Evolutionary conservation across 495 filamentous ascomycete genomes (phyloP).

Genomic region (Daldinia loculata): DNA sequence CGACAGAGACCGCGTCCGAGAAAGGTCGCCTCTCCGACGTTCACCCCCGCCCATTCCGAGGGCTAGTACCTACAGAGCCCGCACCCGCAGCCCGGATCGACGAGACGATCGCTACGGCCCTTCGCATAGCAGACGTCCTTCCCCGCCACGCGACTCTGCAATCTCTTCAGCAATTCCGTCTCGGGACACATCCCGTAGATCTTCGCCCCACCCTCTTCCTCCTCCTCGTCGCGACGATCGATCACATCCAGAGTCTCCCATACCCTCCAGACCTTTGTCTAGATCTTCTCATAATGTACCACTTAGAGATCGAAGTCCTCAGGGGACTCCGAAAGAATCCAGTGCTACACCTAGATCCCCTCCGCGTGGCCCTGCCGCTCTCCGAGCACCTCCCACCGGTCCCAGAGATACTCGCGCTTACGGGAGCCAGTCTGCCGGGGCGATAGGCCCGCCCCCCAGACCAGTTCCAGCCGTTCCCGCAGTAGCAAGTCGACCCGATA

Average conservation of each 20-base stretch:
- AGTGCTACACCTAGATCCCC: constrained; percentile 49
- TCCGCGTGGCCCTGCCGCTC: constrained; percentile 57
- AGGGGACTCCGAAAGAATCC: constrained; percentile 40
- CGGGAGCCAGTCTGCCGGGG: constrained; percentile 44
- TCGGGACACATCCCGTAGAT: constrained; percentile 53
- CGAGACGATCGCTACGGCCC: constrained; percentile 55
- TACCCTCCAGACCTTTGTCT: constrained; percentile 46
- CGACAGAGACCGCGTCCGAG: constrained; percentile 53
- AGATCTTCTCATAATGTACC: constrained; percentile 38
- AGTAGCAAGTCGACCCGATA: constrained; percentile 47
- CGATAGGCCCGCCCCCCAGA: constrained; percentile 46
- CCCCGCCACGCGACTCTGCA: constrained; percentile 52
- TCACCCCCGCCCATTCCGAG: constrained; percentile 48
- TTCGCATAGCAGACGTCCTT: constrained; percentile 52
- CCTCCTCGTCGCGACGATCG: constrained; percentile 54
- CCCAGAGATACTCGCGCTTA: constrained; percentile 53
- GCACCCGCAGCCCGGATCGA: constrained; percentile 55
- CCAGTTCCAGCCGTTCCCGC: constrained; percentile 44
- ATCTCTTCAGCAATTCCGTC: constrained; percentile 56
- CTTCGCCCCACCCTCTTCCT: constrained; percentile 54
- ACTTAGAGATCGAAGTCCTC: constrained; percentile 44
- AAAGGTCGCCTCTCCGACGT: constrained; percentile 51
- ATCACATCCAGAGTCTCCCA: constrained; percentile 52
- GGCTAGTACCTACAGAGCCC: constrained; percentile 51
- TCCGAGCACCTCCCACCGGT: constrained; percentile 57